Evolutionary conservation across 2,329 filamentous ascomycete species (phyloP), one percentile per base, ranked within the genome.

Genomic region (Cordyceps militaris): DNA sequence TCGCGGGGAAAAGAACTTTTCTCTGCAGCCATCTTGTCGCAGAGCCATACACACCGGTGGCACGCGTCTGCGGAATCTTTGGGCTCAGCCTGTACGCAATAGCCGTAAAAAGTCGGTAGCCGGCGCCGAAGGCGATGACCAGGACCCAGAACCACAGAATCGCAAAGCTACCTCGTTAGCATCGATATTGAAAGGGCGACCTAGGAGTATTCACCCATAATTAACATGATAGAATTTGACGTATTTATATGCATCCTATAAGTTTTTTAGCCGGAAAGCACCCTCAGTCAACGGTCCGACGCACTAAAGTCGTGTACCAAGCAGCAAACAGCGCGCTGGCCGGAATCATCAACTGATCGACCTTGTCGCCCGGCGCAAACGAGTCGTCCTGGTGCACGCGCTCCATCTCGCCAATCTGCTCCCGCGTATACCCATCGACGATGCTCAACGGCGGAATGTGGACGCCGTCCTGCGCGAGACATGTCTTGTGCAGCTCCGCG

Each of bases 131-230:
- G 4, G 65, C 63, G 10, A 75, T 59, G 1, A 77, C 73, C 1
- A 64, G 57, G 0, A 60, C 55, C 77, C 77, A 79, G 57, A 76
- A 79, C 0, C 65, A 53, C 8, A 72, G 63, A 64, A 77, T 72
- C 4, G 66, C 69, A 16, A 63, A 51, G 13, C 56, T 58, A 10
- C 34, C 4, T 14, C 6, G 11, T 51, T 42, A 62, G 3, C 72
- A 73, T 14, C 11, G 30, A 24, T 36, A 11, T 21, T 32, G 5
- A 16, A 21, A 24, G 40, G 21, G 21, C 3, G 11, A 14, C 26
- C 6, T n/a, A 46, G 0, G 8, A 19, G 4, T 5, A 60, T 65
- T n/a, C 64, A 74, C 72, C 70, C 71, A 42, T 77, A 76, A 3
- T 63, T 21, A 7, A 64, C 62, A 58, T 78, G 76, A 32, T 69